These are phyloP conservation scores for Xylariaceae sp. DNA, from an alignment of 2,329 filamentous ascomycete genomes.

Conservation along the genomic window DNA sequence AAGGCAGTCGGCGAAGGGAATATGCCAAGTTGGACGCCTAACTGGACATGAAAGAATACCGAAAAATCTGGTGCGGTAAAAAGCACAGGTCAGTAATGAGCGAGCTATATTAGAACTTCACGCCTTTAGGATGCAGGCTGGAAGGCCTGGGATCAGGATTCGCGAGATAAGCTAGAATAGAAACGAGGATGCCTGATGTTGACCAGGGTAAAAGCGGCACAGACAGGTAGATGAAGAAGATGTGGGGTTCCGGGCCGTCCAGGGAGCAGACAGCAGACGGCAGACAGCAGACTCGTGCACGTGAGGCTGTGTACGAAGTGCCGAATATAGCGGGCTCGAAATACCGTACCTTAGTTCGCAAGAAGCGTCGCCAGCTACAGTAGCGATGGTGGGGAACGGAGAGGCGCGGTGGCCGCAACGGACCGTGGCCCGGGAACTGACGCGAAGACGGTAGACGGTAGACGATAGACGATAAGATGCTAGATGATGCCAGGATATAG, in stretches of 20 bases:
- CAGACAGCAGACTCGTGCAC: background rate
- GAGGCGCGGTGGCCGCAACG: background rate
- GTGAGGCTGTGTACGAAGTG: background rate
- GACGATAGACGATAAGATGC: too few relatives aligned
- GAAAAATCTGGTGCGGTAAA: background rate
- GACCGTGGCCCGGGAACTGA: background rate
- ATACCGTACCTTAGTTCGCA: too few relatives aligned
- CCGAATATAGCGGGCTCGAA: background rate
- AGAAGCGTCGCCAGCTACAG: background rate
- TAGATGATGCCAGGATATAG: background rate
- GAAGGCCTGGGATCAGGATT: background rate
- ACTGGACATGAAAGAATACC: background rate
- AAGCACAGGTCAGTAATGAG: slow-evolving; percentile 1
- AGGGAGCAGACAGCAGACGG: too few relatives aligned
- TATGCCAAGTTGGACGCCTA: background rate
- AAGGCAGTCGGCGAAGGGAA: background rate
- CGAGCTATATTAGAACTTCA: background rate
- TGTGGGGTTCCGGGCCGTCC: background rate
- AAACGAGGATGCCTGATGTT: slow-evolving; percentile 5
- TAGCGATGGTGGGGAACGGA: background rate
- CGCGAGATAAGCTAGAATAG: background rate
- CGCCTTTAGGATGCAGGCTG: background rate
- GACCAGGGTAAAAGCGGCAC: background rate
- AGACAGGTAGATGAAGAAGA: background rate
- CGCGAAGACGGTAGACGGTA: too few relatives aligned